These are phyloP conservation scores for Cercospora beticola DNA, from an alignment of 2,329 filamentous ascomycete genomes.

Conservation along the genomic window DNA sequence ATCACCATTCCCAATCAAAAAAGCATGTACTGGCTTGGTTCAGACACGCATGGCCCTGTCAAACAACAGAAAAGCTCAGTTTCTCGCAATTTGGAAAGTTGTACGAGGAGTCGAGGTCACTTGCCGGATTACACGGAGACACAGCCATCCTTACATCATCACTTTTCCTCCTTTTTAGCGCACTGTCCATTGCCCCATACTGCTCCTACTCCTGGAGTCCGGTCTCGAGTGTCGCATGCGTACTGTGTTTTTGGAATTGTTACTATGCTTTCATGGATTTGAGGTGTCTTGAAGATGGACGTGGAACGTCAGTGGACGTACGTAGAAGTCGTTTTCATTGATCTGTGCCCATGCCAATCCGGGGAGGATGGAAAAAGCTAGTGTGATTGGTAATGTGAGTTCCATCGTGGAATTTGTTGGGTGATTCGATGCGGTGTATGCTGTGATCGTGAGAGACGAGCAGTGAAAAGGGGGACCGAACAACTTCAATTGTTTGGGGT, in stretches of 20 bases:
- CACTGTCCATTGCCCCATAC: background rate
- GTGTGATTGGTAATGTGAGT: background rate
- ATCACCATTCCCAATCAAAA: background rate
- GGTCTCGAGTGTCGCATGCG: background rate
- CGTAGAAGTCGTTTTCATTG: background rate
- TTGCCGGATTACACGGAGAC: background rate
- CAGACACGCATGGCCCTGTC: background rate
- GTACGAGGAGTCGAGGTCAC: background rate
- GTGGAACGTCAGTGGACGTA: background rate
- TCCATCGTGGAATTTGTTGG: background rate
- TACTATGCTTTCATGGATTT: background rate
- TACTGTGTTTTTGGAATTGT: background rate
- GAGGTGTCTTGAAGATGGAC: background rate
- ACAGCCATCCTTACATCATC: background rate
- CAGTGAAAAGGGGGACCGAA: background rate
- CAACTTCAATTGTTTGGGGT: background rate
- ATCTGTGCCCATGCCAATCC: background rate
- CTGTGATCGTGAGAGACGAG: background rate
- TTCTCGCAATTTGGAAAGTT: background rate
- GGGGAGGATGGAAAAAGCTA: background rate
- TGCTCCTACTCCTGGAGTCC: background rate
- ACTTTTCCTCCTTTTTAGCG: background rate
- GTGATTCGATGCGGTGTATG: background rate
- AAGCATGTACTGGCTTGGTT: background rate
- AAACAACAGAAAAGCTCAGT: background rate